A percentile compares a stretch with the other conserved stretches of the same genome.
Evolutionary conservation across 306 rosid genomes (phyloP).

Genomic region (Sicyos baderoa): DNA sequence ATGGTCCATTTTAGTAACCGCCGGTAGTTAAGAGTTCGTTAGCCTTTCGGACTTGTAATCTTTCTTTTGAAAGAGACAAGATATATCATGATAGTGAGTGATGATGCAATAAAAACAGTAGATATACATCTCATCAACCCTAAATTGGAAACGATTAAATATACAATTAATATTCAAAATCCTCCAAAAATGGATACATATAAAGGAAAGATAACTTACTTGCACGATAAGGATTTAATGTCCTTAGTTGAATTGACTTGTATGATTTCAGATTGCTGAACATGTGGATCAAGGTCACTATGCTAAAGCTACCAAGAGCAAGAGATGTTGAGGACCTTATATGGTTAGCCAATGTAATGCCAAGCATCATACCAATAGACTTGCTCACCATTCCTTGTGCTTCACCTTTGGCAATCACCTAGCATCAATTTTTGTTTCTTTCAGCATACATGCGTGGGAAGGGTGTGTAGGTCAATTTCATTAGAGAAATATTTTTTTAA

Average conservation of each 20-base stretch:
- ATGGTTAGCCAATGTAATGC: constrained; percentile 72
- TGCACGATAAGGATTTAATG: constrained; percentile 89
- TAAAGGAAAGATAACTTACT: constrained; percentile 44
- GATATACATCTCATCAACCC: neutral
- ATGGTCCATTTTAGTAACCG: neutral
- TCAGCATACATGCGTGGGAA: neutral
- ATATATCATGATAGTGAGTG: neutral
- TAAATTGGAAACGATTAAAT: neutral
- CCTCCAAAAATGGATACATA: neutral
- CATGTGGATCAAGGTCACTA: constrained; percentile 84
- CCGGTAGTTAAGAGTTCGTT: no score
- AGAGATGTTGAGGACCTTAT: constrained; percentile 69
- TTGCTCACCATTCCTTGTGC: constrained; percentile 99
- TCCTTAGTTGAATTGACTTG: constrained; percentile 78
- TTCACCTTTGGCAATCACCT: constrained; percentile 99
- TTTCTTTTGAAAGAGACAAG: neutral
- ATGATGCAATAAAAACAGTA: neutral
- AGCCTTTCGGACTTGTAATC: no score
- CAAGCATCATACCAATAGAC: constrained; percentile 69
- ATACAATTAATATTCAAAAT: neutral
- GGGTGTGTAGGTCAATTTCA: neutral
- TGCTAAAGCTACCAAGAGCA: constrained; percentile 62
- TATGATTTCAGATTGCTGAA: constrained; percentile 91
- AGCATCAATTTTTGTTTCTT: constrained; percentile 15
- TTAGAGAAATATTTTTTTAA: no score